Base-by-base conservation (phyloP, 164 flowering plant genomes). In the Kingdonia uniflora region DNA sequence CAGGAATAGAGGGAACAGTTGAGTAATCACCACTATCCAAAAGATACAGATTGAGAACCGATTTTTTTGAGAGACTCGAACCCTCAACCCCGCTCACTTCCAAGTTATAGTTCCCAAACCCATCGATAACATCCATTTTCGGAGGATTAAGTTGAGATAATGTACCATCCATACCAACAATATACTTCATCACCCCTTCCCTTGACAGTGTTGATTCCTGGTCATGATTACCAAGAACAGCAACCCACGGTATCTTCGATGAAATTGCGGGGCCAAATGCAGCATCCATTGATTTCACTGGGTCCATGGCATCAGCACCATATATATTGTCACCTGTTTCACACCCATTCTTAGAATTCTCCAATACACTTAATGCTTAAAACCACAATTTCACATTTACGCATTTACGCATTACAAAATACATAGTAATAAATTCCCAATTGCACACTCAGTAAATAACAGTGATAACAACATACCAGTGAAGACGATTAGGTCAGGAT, bases 21-120 rank as follows among this genome's bases (percentile, higher is more conserved):
- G 96, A 92, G 74, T 92, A 88, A 71, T 88, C 98, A 6, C 98
- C 98, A 44, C 95, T 88, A 60, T 92, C 98, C 41, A 92, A 80
- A 51, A 92, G 79, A 57, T 85, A 92, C 15, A 92, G 77, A 68
- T 88, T 92, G 46, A 92, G 76, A 46, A 80, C 71, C 0, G 98
- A 86, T 55, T 92, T 92, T 72, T 88, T 84, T 3, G 45, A 70
- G 23, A 92, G 58, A 14, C 48, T 43, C 6, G 95, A 80, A 6
- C 80, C 84, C 47, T 63, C 61, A 44, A 64, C 79, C 6, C 99
- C 99, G 6, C 58, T 57, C 17, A 92, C 85, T 62, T 88, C 85
- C 49, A 92, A 55, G 54, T 92, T 86, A 60, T 92, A 92, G 63
- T 92, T 92, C 19, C 99, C 99, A 61, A 72, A 92, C 25, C 99